Conservation (phyloP, 1,284 basidiomycete species). For the Rhodofomes roseus region DNA sequence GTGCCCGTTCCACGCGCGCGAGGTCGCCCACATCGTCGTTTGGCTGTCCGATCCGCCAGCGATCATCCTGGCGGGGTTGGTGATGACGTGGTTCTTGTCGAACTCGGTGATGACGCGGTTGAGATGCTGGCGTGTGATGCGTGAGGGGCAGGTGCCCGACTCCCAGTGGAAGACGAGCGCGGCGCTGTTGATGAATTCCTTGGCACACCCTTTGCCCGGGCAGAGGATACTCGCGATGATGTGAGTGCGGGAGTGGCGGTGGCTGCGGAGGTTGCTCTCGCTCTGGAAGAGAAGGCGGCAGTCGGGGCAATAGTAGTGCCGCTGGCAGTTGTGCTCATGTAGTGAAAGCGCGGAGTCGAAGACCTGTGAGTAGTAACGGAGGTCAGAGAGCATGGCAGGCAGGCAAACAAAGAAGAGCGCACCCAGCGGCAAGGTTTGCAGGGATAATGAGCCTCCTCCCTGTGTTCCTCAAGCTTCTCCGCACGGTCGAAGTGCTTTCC, state of each 20-base stretch:
- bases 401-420: too few species aligned
- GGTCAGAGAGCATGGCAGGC: too few species aligned
- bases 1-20: constrained; percentile 32
- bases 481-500: too few species aligned
- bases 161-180: constrained; percentile 32
- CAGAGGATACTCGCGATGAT: constrained; percentile 15
- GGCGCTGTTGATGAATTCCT: constrained; percentile 26
- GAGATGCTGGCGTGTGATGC: constrained; percentile 26
- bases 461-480: too few species aligned
- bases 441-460: too few species aligned
- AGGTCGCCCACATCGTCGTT: constrained; percentile 25
- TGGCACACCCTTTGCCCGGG: constrained; percentile 19
- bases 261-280: constrained; percentile 18
- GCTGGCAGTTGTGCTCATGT: constrained; percentile 44
- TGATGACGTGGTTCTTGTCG: constrained; percentile 29
- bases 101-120: constrained; percentile 21
- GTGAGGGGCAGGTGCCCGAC: constrained; percentile 27
- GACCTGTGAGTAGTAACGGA: background rate
- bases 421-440: too few species aligned
- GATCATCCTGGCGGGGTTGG: constrained; percentile 27
- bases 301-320: constrained; percentile 43
- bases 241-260: constrained; percentile 20
- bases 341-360: constrained; percentile 25
- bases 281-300: constrained; percentile 41
- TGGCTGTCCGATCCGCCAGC: constrained; percentile 8